Evolutionary conservation across 805 yeast genomes (phyloP).

Genomic region (Barnettozyma sucrosica): DNA sequence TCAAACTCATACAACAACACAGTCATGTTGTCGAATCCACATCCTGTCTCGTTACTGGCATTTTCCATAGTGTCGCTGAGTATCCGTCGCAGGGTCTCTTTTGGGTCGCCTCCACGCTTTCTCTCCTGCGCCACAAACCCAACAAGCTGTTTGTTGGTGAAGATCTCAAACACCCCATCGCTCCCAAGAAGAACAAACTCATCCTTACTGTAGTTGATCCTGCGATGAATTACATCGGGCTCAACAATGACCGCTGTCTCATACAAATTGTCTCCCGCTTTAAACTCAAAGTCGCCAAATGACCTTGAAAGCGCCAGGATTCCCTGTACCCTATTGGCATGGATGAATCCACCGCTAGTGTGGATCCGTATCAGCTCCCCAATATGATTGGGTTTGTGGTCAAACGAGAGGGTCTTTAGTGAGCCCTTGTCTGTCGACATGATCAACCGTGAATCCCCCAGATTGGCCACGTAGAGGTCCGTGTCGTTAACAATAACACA

Average conservation of each 20-base stretch:
- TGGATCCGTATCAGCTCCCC: slow-evolving; percentile 89
- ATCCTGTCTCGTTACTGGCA: slow-evolving; percentile 71
- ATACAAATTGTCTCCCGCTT: slow-evolving; percentile 24
- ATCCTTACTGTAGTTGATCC: slow-evolving; percentile 36
- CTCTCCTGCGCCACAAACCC: slow-evolving; percentile 51
- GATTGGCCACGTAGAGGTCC: slow-evolving; percentile 54
- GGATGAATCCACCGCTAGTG: slow-evolving; percentile 93
- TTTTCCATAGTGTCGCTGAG: slow-evolving; percentile 56
- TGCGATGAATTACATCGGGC: slow-evolving; percentile 65
- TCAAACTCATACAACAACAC: slow-evolving; percentile 4
- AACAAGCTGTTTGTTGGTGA: slow-evolving; percentile 50
- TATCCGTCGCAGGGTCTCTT: slow-evolving; percentile 52
- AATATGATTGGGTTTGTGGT: slow-evolving; percentile 92
- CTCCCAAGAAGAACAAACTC: slow-evolving; percentile 73
- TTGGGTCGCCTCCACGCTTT: slow-evolving; percentile 49
- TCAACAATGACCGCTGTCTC: slow-evolving; percentile 77
- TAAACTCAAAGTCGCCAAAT: slow-evolving; percentile 67
- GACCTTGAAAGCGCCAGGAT: slow-evolving; percentile 90
- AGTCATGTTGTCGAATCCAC: slow-evolving; percentile 78
- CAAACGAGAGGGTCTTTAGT: slow-evolving; percentile 58
- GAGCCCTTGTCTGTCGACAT: slow-evolving; percentile 39
- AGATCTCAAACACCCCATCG: slow-evolving; percentile 81
- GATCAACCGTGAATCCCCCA: slow-evolving; percentile 73
- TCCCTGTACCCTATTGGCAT: slow-evolving; percentile 91
- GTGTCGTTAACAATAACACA: slow-evolving; percentile 38